A percentile compares a stretch with the other conserved stretches of the same genome.
These are phyloP conservation scores for Saccharomycopsis fibuligera DNA, from an alignment of 805 yeast genomes.

Conservation along the genomic window DNA sequence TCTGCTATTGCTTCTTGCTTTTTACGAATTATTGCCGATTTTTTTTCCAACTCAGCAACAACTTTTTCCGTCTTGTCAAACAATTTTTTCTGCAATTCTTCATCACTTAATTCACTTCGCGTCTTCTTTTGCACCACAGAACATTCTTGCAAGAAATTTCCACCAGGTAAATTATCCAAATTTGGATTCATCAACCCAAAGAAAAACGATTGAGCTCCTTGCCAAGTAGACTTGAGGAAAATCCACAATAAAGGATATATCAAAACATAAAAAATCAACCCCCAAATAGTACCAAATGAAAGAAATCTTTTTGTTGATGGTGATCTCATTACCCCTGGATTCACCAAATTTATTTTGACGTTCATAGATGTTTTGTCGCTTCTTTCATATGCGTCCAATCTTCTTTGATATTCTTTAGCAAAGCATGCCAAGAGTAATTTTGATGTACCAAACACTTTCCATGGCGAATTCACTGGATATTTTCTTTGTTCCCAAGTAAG, in stretches of 20 bases:
- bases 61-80: conserved; percentile 54
- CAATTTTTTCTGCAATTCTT: conserved; percentile 50
- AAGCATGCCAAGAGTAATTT: conserved; percentile 71
- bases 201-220: conserved; percentile 76
- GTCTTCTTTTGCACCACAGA: conserved; percentile 38
- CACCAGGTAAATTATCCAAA: conserved; percentile 54
- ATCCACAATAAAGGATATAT: conserved; percentile 81
- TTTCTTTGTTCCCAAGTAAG: conserved; percentile 53
- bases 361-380: conserved; percentile 64
- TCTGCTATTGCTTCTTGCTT: conserved; percentile 24
- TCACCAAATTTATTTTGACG: conserved; percentile 66
- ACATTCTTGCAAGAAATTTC: conserved; percentile 71
- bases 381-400: conserved; percentile 51
- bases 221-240: conserved; percentile 62
- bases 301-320: conserved; percentile 75
- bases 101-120: conserved; percentile 59
- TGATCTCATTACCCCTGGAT: conserved; percentile 90
- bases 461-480: conserved; percentile 60
- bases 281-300: conserved; percentile 66
- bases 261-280: conserved; percentile 57
- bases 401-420: conserved; percentile 72
- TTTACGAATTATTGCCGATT: conserved; percentile 64
- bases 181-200: conserved; percentile 70
- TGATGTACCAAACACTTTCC: conserved; percentile 75
- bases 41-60: conserved; percentile 59